phyloP scores from a whole-genome alignment of 768 basidiomycete genomes.

The Phanerochaete carnosa region DNA sequence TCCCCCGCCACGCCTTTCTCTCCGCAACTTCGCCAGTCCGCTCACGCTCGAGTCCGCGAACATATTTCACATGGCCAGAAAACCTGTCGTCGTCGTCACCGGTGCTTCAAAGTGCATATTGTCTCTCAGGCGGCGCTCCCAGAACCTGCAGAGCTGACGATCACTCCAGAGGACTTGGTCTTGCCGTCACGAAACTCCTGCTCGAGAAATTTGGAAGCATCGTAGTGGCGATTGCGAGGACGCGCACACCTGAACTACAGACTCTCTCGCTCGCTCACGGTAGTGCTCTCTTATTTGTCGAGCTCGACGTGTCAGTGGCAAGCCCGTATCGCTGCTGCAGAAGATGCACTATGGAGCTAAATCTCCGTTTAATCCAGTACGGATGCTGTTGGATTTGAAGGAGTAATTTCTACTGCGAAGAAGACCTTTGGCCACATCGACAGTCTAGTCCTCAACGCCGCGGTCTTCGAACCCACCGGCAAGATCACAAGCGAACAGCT shows the following conservation, averaged over 20 bases:
- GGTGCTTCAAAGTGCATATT: constrained; percentile 73
- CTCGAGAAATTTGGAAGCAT: constrained; percentile 58
- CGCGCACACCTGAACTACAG: constrained; percentile 60
- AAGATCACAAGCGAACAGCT: constrained; percentile 47
- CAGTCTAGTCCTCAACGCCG: constrained; percentile 85
- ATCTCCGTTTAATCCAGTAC: constrained; percentile 40
- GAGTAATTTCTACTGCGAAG: constrained; percentile 52
- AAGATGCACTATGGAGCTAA: constrained; percentile 1
- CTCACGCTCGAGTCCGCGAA: not conserved
- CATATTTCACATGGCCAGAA: constrained; percentile 23
- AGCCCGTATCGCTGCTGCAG: not conserved
- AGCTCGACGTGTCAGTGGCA: constrained; percentile 73
- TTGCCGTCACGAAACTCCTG: constrained; percentile 70
- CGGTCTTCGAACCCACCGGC: constrained; percentile 65
- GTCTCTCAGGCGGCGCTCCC: constrained; percentile 1
- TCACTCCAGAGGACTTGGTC: constrained; percentile 60
- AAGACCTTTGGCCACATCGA: constrained; percentile 65
- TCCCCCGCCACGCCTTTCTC: not conserved
- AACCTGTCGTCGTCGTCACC: constrained; percentile 72
- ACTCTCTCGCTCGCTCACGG: constrained; percentile 41
- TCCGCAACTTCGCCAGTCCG: not conserved
- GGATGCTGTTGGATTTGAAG: constrained; percentile 48
- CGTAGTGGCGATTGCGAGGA: constrained; percentile 77
- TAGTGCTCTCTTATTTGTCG: constrained; percentile 45
- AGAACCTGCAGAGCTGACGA: constrained; percentile 2